A percentile compares a stretch with the other conserved stretches of the same genome.
Conservation (phyloP, 208 protist genomes). For the Wallacemonas collosoma region DNA sequence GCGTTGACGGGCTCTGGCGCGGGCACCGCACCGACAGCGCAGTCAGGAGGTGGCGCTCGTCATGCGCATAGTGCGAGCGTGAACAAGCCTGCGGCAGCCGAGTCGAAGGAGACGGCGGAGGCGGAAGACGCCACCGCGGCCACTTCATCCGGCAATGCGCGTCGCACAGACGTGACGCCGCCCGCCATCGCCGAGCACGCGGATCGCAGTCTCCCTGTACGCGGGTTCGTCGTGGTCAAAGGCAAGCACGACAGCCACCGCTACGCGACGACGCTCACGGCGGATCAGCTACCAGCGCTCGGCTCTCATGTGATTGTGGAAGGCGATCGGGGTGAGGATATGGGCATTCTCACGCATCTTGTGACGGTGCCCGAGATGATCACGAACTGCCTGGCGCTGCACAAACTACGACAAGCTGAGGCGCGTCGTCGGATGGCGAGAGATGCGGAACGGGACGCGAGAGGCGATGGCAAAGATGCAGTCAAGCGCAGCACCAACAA, state of each 20-base stretch:
- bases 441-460: background rate
- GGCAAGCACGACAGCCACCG: constrained; percentile 56
- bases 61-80: no score
- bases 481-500: background rate
- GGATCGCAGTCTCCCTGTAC: constrained; percentile 32
- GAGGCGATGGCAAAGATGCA: background rate
- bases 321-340: constrained; percentile 65
- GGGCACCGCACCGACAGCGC: no score
- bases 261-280: constrained; percentile 35
- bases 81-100: no score
- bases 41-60: no score
- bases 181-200: constrained; percentile 28
- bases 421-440: background rate
- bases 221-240: constrained; percentile 58
- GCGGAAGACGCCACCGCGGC: background rate
- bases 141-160: background rate
- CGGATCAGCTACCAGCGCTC: constrained; percentile 23
- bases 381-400: constrained; percentile 32
- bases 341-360: constrained; percentile 49
- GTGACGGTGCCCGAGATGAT: constrained; percentile 45
- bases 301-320: constrained; percentile 59
- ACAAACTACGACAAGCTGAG: constrained; percentile 19
- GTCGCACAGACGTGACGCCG: constrained; percentile 8
- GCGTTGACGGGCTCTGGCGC: no score
- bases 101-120: no score